A percentile compares a stretch with the other conserved stretches of the same genome.
Conservation (phyloP, 2,329 filamentous ascomycete genomes). For the Epichloe glyceriae region DNA sequence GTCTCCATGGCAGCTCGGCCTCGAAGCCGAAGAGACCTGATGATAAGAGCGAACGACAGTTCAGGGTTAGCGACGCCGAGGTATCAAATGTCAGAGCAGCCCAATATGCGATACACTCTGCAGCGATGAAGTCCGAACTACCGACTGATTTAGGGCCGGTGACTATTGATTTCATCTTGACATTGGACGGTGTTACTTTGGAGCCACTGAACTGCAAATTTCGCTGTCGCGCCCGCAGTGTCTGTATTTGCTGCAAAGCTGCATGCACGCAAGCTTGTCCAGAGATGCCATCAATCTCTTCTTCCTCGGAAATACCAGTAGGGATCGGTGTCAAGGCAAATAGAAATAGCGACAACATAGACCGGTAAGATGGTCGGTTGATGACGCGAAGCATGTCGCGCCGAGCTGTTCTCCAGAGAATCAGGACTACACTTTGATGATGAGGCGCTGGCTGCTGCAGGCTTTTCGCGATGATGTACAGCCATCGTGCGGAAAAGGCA, state of each 20-base stretch:
- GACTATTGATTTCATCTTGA: constrained; percentile 10
- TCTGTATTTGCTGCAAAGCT: constrained; percentile 27
- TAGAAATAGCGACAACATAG: constrained; percentile 25
- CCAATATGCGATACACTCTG: constrained; percentile 28
- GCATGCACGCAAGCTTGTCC: constrained; percentile 27
- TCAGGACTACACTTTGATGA: constrained; percentile 10
- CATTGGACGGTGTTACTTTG: constrained; percentile 20
- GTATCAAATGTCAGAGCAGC: constrained; percentile 29
- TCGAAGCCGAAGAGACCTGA: constrained; percentile 24
- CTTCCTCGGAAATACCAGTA: constrained; percentile 24
- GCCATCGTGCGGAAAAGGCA: constrained; percentile 18
- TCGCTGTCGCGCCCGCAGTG: constrained; percentile 23
- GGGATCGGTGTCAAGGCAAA: constrained; percentile 29
- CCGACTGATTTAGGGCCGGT: constrained; percentile 15
- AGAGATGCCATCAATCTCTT: constrained; percentile 26
- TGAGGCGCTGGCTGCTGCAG: constrained; percentile 1
- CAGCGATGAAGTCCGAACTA: constrained; percentile 20
- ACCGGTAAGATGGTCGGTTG: constrained; percentile 27
- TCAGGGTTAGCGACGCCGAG: constrained; percentile 26
- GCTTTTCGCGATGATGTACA: constrained; percentile 11
- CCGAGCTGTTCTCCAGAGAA: constrained; percentile 22
- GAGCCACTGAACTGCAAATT: constrained; percentile 27
- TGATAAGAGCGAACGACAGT: constrained; percentile 24
- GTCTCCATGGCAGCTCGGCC: constrained; percentile 16
- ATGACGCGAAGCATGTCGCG: constrained; percentile 27